These are phyloP conservation scores for Cryptosporidium andersoni DNA, from an alignment of 169 alveolate genomes.

Conservation along the genomic window DNA sequence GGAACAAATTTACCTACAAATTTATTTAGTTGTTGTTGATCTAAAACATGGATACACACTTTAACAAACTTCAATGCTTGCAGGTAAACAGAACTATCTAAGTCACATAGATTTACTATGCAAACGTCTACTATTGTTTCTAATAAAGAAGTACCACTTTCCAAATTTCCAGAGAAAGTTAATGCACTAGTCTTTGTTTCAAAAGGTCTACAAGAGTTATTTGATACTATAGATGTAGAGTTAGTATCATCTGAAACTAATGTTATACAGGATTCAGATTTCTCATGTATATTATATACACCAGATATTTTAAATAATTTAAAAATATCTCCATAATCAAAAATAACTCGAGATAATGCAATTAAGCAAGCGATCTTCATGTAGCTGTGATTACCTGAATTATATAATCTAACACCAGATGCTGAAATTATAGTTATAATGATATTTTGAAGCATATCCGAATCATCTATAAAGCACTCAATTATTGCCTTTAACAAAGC, in stretches of 20 bases:
- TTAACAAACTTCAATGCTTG: constrained; percentile 23
- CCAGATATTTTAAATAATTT: background rate
- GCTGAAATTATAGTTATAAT: constrained; percentile 38
- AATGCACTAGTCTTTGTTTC: too few relatives aligned
- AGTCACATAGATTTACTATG: background rate
- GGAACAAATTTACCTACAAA: constrained; percentile 9
- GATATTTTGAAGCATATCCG: background rate
- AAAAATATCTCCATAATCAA: constrained; percentile 47
- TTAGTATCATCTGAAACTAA: too few relatives aligned
- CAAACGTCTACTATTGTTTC: constrained; percentile 4
- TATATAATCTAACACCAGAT: constrained; percentile 4
- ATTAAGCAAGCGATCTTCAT: constrained; percentile 26
- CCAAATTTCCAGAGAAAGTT: background rate
- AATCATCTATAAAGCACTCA: constrained; percentile 29
- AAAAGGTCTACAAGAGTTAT: too few relatives aligned
- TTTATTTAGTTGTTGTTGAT: background rate
- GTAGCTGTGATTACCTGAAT: constrained; percentile 11
- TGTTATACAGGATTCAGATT: too few relatives aligned
- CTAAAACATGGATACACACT: constrained; percentile 4
- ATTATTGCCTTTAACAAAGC: constrained; percentile 29
- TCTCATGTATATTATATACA: too few relatives aligned
- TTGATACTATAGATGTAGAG: too few relatives aligned
- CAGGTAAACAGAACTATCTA: constrained; percentile 5
- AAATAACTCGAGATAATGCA: constrained; percentile 18
- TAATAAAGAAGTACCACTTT: background rate